A percentile compares a stretch with the other conserved stretches of the same genome.
Conservation (phyloP, 108 stramenopile genomes). For the Aureococcus anophagefferens region DNA sequence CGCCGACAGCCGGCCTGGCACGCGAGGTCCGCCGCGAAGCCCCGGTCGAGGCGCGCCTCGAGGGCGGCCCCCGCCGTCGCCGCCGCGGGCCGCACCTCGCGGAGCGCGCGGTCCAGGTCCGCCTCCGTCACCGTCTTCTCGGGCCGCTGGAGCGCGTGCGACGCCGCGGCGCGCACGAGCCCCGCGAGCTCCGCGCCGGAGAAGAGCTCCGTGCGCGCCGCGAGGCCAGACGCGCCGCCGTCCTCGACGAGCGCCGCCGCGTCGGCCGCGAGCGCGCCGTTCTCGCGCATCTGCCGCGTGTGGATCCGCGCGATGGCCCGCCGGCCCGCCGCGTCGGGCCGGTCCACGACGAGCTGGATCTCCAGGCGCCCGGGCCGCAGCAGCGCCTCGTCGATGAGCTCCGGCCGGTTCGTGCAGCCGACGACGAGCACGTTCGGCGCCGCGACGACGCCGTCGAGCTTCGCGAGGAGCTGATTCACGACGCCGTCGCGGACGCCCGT, state of each 20-base stretch:
- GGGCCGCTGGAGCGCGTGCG: conserved; percentile 60
- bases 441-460: conserved; percentile 64
- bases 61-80: conserved; percentile 65
- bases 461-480: conserved; percentile 67
- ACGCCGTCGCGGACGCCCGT: conserved; percentile 20
- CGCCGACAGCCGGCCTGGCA: conserved; percentile 25
- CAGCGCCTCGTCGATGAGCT: conserved; percentile 79
- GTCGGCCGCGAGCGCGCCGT: conserved; percentile 44
- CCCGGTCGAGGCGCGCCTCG: conserved; percentile 49
- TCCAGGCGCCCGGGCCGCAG: conserved; percentile 83
- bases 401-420: conserved; percentile 87
- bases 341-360: conserved; percentile 66
- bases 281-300: conserved; percentile 70
- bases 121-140: conserved; percentile 24
- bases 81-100: conserved; percentile 58
- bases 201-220: conserved; percentile 62
- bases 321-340: conserved; percentile 15
- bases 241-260: conserved; percentile 47
- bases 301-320: conserved; percentile 75
- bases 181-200: conserved; percentile 81
- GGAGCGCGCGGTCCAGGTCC: conserved; percentile 48
- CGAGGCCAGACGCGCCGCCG: conserved; percentile 49
- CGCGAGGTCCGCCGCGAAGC: conserved; percentile 1
- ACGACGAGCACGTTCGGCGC: conserved; percentile 76
- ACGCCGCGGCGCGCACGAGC: conserved; percentile 69